Evolutionary conservation across 108 stramenopile genomes (phyloP).

Genomic region (Nannochloropsis gaditana): DNA sequence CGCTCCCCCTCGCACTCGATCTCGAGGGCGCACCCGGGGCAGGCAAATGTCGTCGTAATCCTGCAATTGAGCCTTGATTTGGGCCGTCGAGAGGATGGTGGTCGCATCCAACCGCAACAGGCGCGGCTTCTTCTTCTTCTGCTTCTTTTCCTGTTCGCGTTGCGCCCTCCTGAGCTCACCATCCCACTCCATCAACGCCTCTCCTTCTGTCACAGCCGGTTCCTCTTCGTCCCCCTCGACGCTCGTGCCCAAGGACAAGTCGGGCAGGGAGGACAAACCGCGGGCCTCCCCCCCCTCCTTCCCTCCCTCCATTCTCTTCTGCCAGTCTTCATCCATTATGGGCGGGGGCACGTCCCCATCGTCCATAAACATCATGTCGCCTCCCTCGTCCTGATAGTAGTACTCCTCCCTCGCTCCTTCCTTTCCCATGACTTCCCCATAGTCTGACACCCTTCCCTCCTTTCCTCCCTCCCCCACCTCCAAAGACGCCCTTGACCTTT

Average conservation of each 20-base stretch:
- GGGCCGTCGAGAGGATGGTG: background rate
- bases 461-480: slow-evolving; percentile 2
- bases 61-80: background rate
- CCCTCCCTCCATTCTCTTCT: slow-evolving; percentile 51
- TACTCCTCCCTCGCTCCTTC: slow-evolving; percentile 9
- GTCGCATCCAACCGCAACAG: background rate
- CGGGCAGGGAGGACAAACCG: background rate
- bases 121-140: background rate
- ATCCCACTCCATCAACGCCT: background rate
- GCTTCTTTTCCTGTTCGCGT: background rate
- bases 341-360: slow-evolving; percentile 53
- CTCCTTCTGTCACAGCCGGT: background rate
- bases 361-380: slow-evolving; percentile 27
- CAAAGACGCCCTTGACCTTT: background rate
- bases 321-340: slow-evolving; percentile 51
- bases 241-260: background rate
- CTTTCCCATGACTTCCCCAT: background rate
- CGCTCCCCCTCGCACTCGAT: background rate
- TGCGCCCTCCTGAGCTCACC: background rate
- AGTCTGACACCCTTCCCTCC: background rate
- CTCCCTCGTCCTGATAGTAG: slow-evolving; percentile 29
- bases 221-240: background rate
- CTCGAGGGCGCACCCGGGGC: background rate
- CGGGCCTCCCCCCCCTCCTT: slow-evolving; percentile 20
- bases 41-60: background rate